These are phyloP conservation scores for Cryphonectria carpinicola DNA, from an alignment of 2,329 filamentous ascomycete species.

Conservation along the genomic window DNA sequence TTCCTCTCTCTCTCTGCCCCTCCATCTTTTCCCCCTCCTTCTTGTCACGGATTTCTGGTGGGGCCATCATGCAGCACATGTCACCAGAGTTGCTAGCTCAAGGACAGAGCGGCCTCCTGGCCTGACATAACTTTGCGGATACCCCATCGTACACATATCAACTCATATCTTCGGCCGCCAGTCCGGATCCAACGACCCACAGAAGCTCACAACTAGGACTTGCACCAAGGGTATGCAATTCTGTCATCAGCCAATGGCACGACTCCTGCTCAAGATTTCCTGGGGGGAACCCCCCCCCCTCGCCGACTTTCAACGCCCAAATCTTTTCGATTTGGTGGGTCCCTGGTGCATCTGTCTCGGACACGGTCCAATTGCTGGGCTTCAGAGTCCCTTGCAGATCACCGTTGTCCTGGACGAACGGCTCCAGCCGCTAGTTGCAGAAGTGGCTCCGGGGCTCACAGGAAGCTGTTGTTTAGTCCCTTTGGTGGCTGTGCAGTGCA, in stretches of 20 bases:
- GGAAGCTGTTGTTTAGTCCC: background rate
- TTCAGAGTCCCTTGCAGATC: conserved; percentile 12
- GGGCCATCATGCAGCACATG: background rate
- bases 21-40: too few relatives aligned
- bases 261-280: background rate
- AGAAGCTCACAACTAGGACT: background rate
- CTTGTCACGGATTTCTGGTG: background rate
- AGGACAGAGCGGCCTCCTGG: background rate
- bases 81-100: background rate
- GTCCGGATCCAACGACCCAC: background rate
- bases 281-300: too few relatives aligned
- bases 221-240: background rate
- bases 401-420: conserved; percentile 7
- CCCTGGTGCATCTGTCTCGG: conserved; percentile 16
- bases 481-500: conserved; percentile 26
- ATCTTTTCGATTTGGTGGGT: conserved; percentile 1
- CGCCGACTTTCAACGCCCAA: background rate
- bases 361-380: conserved; percentile 22
- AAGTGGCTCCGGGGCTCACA: conserved; percentile 2
- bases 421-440: conserved; percentile 4
- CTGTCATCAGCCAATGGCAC: background rate
- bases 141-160: background rate
- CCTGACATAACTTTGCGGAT: background rate
- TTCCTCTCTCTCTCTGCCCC: background rate
- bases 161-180: background rate